phyloP scores from a whole-genome alignment of 2,329 filamentous ascomycete species.

The Colletotrichum scovillei region DNA sequence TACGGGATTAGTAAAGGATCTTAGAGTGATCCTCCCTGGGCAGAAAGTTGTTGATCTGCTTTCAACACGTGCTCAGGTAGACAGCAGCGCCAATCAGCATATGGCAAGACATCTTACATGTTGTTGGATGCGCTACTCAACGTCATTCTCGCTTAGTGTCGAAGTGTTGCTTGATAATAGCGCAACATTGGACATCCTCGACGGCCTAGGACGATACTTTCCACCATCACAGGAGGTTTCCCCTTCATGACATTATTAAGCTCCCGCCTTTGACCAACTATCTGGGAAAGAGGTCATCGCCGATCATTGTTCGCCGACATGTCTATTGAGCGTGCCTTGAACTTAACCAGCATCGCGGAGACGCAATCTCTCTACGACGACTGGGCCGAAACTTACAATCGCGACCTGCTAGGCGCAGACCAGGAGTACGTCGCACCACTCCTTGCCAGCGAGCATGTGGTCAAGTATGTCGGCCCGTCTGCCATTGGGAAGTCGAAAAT shows the following conservation, averaged over 20 bases:
- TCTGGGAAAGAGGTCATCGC: not conserved
- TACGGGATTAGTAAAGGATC: not conserved
- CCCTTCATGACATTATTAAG: not conserved
- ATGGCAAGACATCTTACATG: not conserved
- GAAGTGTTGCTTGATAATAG: not conserved
- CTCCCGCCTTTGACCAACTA: not conserved
- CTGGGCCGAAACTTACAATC: not conserved
- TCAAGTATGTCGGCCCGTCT: not conserved
- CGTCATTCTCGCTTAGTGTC: not conserved
- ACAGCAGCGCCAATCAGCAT: not conserved
- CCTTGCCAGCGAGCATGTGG: not conserved
- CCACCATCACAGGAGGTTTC: not conserved
- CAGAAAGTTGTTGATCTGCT: not conserved
- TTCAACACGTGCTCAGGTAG: not conserved
- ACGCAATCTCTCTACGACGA: not conserved
- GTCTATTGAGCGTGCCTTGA: not conserved
- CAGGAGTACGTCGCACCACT: not conserved
- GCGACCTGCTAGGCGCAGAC: not conserved
- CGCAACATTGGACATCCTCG: not conserved
- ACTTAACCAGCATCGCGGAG: not conserved
- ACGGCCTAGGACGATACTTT: not conserved
- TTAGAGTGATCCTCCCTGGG: not conserved
- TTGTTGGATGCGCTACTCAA: not conserved
- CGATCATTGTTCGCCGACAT: not conserved
- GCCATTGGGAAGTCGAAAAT: not conserved